Base-by-base conservation (phyloP, 257 asterid species). In the Gentiana macrophylla region DNA sequence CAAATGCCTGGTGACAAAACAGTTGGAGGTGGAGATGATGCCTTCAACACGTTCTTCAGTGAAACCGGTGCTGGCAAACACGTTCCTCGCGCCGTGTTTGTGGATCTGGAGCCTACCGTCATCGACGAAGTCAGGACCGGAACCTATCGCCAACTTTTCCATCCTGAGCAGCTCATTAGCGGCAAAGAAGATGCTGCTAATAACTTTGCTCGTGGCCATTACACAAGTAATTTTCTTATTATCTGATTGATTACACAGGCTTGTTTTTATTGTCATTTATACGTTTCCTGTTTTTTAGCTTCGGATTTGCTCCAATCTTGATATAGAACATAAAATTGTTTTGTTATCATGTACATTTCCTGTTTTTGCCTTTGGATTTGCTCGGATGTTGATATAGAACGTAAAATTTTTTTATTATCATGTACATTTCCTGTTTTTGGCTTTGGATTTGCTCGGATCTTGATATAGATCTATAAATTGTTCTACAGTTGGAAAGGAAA, bases 41-140 rank as follows among this genome's bases (percentile, higher is more conserved):
- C 62, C 38, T 58, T 58, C 46, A 58, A 58, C 62, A 58, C 62
- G 32, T 58, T 58, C 38, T 58, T 58, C 62, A 58, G 62, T 34
- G 62, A 58, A 58, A 58, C 62, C 2, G 60, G 60, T 32, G 60
- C 60, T 0, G 48, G 60, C 5, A 55, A 55, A 12, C 60, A 55
- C 32, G 60, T 55, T 6, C 60, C 60, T 55, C 49, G 60, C 1
- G 60, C 60, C 1, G 49, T 55, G 12, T 55, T 55, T 38, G 60
- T 55, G 2, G 60, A 55, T 55, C 60, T 55, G 12, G 60, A 55
- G 36, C 60, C 60, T 7, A 55, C 60, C 0, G 49, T 55, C 12
- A 55, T 55, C 5, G 60, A 55, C 15, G 60, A 55, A 35, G 60
- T 55, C 32, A 37, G 62, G 15, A 58, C 62, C 6, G 54, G 62